A percentile compares a stretch with the other conserved stretches of the same genome.
Conservation (phyloP, 192 early-diverging fungal species). For the Backusella luteola region DNA sequence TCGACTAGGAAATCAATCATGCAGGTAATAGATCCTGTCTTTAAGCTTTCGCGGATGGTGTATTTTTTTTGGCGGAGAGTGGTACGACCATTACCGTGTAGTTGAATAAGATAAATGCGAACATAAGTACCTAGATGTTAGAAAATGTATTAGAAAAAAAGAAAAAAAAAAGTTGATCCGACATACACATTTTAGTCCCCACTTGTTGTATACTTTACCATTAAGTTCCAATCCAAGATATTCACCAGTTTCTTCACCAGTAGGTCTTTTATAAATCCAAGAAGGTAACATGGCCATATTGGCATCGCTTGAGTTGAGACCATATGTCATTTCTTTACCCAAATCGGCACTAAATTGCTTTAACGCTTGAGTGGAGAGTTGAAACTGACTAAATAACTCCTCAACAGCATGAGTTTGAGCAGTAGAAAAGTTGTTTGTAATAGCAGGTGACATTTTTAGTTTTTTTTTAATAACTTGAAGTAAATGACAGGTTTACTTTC, state of each 20-base stretch:
- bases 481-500: neutral
- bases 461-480: no score
- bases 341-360: constrained; percentile 55
- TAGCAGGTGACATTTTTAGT: neutral
- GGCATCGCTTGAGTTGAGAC: constrained; percentile 36
- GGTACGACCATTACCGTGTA: constrained; percentile 57
- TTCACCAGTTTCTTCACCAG: constrained; percentile 72
- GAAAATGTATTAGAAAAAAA: neutral
- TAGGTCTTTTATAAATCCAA: constrained; percentile 65
- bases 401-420: neutral
- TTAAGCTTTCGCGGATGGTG: constrained; percentile 47
- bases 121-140: constrained; percentile 21
- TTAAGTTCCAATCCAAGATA: constrained; percentile 84
- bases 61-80: constrained; percentile 59
- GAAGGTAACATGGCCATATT: constrained; percentile 73
- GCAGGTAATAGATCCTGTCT: constrained; percentile 26
- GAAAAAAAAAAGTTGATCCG: no score
- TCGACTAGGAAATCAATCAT: constrained; percentile 85
- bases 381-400: constrained; percentile 36
- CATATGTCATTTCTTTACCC: constrained; percentile 57
- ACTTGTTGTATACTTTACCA: constrained; percentile 42
- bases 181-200: no score
- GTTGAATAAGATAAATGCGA: constrained; percentile 23
- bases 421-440: neutral
- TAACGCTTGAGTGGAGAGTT: constrained; percentile 49